phyloP scores from a whole-genome alignment of 805 yeast genomes.

The Cyberlindnera subsufficiens region DNA sequence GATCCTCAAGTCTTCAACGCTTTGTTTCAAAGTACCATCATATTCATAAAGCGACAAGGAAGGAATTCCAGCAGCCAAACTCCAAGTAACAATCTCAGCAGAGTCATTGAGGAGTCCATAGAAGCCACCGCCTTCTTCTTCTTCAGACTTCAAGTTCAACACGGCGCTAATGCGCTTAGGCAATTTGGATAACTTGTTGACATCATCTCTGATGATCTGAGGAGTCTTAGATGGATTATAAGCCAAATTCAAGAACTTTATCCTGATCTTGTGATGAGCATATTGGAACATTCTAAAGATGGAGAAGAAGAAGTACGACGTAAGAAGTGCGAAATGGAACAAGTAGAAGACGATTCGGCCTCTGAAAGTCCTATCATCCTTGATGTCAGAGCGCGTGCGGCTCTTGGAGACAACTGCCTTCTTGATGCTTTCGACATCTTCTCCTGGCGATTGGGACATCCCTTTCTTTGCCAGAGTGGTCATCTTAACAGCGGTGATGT shows the following conservation, averaged over 20 bases:
- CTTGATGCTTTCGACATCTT: background rate
- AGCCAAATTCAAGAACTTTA: constrained; percentile 55
- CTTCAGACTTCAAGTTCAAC: constrained; percentile 65
- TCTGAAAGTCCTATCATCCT: background rate
- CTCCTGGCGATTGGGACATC: no score
- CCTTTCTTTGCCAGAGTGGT: no score
- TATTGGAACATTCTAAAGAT: constrained; percentile 47
- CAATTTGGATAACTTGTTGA: constrained; percentile 61
- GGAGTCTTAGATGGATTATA: constrained; percentile 76
- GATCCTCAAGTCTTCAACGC: constrained; percentile 49
- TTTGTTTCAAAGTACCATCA: constrained; percentile 58
- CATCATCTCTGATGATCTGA: constrained; percentile 80
- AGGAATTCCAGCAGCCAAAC: constrained; percentile 80
- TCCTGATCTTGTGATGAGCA: constrained; percentile 42
- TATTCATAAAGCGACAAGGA: constrained; percentile 71
- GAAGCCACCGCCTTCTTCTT: constrained; percentile 85
- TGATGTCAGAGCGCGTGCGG: background rate
- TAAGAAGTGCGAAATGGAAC: constrained; percentile 31
- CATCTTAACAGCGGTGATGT: no score
- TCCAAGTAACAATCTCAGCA: constrained; percentile 81
- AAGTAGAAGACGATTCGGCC: constrained; percentile 15
- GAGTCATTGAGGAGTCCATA: constrained; percentile 75
- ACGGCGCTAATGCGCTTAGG: constrained; percentile 76
- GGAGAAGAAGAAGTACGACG: constrained; percentile 51
- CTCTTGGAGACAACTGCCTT: background rate